These are phyloP conservation scores for Fonsecaea nubica DNA, from an alignment of 2,329 filamentous ascomycete genomes.

Conservation along the genomic window DNA sequence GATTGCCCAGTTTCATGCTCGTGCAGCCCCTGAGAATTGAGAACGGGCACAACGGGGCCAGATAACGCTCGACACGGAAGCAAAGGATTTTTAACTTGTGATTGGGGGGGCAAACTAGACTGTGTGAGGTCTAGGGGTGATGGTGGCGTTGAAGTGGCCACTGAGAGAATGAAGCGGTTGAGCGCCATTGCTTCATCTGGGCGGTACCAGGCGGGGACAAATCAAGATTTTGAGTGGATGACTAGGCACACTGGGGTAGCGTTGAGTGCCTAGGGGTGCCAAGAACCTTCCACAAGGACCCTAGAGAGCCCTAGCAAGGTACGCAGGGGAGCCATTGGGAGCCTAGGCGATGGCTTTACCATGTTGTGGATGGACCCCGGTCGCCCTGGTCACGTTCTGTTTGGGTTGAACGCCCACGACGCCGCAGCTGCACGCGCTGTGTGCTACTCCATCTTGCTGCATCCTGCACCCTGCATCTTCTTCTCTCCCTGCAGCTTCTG, in stretches of 20 bases:
- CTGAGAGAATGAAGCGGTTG: slow-evolving; percentile 4
- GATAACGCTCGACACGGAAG: background rate
- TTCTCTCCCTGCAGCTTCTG: slow-evolving; percentile 14
- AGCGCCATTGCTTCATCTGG: slow-evolving; percentile 28
- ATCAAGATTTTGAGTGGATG: slow-evolving; percentile 1
- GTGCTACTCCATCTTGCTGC: slow-evolving; percentile 24
- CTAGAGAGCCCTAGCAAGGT: background rate
- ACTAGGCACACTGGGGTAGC: background rate
- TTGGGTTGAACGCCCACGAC: background rate
- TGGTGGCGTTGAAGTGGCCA: slow-evolving; percentile 12
- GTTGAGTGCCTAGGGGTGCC: slow-evolving; percentile 11
- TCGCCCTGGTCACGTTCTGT: slow-evolving; percentile 4
- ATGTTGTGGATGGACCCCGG: slow-evolving; percentile 6
- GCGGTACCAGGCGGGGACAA: background rate
- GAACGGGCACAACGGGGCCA: slow-evolving; percentile 2
- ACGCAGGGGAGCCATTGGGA: background rate
- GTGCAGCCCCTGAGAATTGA: slow-evolving; percentile 17
- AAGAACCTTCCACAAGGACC: slow-evolving; percentile 1
- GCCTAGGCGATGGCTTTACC: background rate
- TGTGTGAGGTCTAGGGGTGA: slow-evolving; percentile 6
- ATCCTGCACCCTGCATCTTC: slow-evolving; percentile 20
- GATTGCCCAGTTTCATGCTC: slow-evolving; percentile 1
- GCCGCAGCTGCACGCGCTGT: slow-evolving; percentile 13
- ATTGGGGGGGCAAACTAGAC: slow-evolving; percentile 12
- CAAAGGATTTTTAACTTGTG: slow-evolving; percentile 1